Percentiles rank a stretch among this genome's conserved stretches.
Conservation (phyloP, 2,329 filamentous ascomycete genomes). For the Scortechinia acanthostroma region DNA sequence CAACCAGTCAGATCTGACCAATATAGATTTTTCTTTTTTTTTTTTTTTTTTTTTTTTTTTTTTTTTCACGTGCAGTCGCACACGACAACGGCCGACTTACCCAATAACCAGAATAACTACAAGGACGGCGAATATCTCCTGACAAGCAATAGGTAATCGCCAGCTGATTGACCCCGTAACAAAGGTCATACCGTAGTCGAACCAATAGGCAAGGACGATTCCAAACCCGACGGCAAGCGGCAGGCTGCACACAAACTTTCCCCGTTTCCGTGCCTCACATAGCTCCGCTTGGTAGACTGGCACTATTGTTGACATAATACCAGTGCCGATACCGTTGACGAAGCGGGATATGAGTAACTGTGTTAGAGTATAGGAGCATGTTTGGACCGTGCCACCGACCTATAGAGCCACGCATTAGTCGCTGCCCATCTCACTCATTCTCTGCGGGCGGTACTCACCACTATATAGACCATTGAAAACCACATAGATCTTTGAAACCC, state of each 20-base stretch:
- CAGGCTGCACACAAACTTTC: conserved; percentile 31
- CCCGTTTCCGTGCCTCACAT: conserved; percentile 29
- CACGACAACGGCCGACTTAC: neutral
- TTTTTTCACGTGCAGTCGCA: no score
- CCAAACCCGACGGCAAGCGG: conserved; percentile 13
- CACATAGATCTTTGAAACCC: conserved; percentile 5
- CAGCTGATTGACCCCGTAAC: conserved; percentile 14
- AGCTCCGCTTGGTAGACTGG: conserved; percentile 34
- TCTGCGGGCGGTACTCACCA: conserved; percentile 3
- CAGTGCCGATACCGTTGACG: conserved; percentile 9
- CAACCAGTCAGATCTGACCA: no score
- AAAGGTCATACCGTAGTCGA: conserved; percentile 20
- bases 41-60: no score
- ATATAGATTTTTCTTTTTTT: no score
- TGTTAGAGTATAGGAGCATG: conserved; percentile 4
- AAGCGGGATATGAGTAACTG: conserved; percentile 6
- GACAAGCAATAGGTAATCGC: conserved; percentile 19
- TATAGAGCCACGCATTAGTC: no score
- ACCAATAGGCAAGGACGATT: conserved; percentile 17
- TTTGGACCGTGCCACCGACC: conserved; percentile 5
- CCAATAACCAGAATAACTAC: conserved; percentile 15
- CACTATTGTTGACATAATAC: conserved; percentile 20
- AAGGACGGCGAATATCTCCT: conserved; percentile 18
- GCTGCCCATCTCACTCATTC: neutral
- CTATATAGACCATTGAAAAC: conserved; percentile 7